Evolutionary conservation across 2,329 filamentous ascomycete species (phyloP).

Genomic region (Seiridium cupressi): DNA sequence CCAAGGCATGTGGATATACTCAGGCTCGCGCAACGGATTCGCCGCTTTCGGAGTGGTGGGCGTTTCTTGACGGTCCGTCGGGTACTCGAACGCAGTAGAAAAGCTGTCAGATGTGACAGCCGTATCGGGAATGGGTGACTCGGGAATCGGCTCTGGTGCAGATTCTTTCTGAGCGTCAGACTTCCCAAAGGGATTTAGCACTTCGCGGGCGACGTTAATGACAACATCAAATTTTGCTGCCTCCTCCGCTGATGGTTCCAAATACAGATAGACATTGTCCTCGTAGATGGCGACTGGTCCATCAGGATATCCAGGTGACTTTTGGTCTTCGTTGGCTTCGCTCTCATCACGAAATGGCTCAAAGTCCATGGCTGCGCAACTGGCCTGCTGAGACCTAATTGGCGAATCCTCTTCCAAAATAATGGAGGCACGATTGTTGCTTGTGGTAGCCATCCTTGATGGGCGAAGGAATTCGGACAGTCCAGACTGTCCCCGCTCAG

Average conservation of each 20-base stretch:
- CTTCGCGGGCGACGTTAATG: constrained; percentile 81
- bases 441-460: constrained; percentile 36
- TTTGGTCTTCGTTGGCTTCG: constrained; percentile 75
- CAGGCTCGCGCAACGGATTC: constrained; percentile 52
- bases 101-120: constrained; percentile 58
- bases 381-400: constrained; percentile 62
- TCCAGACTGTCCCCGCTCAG: constrained; percentile 59
- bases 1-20: constrained; percentile 87
- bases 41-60: constrained; percentile 58
- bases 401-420: constrained; percentile 57
- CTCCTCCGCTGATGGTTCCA: constrained; percentile 77
- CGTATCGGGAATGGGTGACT: constrained; percentile 53
- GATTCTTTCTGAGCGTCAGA: constrained; percentile 10
- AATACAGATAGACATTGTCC: constrained; percentile 74
- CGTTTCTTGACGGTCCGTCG: constrained; percentile 38
- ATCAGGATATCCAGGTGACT: constrained; percentile 78
- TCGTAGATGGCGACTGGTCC: constrained; percentile 81
- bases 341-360: constrained; percentile 61
- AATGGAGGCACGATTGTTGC: constrained; percentile 33
- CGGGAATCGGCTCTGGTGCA: constrained; percentile 29
- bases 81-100: constrained; percentile 60
- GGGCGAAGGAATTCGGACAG: constrained; percentile 58
- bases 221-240: constrained; percentile 78
- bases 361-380: constrained; percentile 53
- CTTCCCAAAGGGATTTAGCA: constrained; percentile 67